These are phyloP conservation scores for Gossypium sturtianum DNA, from an alignment of 345 rosid genomes.

Conservation along the genomic window DNA sequence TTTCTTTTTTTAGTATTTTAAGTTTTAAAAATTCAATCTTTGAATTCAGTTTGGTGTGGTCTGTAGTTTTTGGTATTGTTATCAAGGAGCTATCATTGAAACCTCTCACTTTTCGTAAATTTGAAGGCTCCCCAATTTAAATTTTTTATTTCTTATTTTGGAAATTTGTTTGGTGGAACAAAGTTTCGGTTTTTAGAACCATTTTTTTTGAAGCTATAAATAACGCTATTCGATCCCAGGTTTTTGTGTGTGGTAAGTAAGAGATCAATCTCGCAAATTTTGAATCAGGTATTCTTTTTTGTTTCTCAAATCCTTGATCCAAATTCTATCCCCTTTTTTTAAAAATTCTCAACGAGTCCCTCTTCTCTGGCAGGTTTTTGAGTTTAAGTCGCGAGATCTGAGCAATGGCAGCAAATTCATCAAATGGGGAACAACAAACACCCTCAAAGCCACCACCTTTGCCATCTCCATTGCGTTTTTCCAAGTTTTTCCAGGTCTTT, in stretches of 20 bases:
- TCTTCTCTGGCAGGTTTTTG: constrained; percentile 1
- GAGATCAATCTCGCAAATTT: constrained; percentile 19
- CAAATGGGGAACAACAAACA: constrained; percentile 48
- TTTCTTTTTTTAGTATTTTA: not conserved
- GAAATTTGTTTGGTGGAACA: constrained; percentile 20
- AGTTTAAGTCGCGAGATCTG: constrained; percentile 23
- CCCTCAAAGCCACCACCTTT: constrained; percentile 71
- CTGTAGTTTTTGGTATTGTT: constrained; percentile 23
- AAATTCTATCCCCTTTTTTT: not conserved
- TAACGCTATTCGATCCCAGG: constrained; percentile 23
- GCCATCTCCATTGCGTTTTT: constrained; percentile 84
- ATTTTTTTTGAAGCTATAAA: constrained; percentile 32
- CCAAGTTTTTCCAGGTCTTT: constrained; percentile 80
- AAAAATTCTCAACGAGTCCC: not conserved
- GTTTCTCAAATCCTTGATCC: constrained; percentile 5
- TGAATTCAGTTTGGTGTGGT: constrained; percentile 27
- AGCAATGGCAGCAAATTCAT: constrained; percentile 47
- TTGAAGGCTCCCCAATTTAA: constrained; percentile 29
- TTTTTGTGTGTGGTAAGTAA: constrained; percentile 7
- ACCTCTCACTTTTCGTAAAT: constrained; percentile 32
- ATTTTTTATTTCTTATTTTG: not conserved
- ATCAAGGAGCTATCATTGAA: constrained; percentile 27
- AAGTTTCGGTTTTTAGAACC: constrained; percentile 21
- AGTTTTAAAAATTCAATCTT: not conserved
- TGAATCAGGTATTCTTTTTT: constrained; percentile 1